phyloP scores from a whole-genome alignment of 805 yeast genomes.

The Clavispora phyllophila region DNA sequence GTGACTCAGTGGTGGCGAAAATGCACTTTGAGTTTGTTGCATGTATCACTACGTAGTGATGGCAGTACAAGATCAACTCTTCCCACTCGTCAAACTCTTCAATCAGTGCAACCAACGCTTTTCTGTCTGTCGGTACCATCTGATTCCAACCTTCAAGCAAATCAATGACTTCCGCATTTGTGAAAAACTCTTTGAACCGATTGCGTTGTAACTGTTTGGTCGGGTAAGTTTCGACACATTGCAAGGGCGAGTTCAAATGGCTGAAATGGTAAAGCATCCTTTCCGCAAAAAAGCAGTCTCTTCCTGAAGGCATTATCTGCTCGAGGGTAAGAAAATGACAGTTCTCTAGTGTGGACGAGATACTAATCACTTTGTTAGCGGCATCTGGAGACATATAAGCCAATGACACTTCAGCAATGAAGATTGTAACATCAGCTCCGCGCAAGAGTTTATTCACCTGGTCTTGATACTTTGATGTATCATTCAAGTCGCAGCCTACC shows the following conservation, averaged over 20 bases:
- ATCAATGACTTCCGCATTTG: constrained; percentile 46
- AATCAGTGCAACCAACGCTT: constrained; percentile 38
- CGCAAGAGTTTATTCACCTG: constrained; percentile 23
- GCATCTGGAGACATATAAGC: constrained; percentile 69
- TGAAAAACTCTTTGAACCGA: constrained; percentile 50
- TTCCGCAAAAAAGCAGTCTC: constrained; percentile 60
- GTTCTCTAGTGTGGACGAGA: constrained; percentile 41
- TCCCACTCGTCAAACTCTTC: constrained; percentile 84
- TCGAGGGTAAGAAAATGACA: constrained; percentile 65
- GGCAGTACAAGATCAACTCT: constrained; percentile 70
- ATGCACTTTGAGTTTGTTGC: constrained; percentile 41
- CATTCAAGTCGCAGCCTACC: constrained; percentile 64
- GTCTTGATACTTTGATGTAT: constrained; percentile 32
- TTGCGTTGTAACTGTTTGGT: constrained; percentile 41
- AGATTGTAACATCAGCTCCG: constrained; percentile 41
- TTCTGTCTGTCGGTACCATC: constrained; percentile 34
- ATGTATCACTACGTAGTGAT: constrained; percentile 67
- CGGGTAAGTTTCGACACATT: constrained; percentile 57
- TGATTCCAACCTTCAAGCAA: constrained; percentile 55
- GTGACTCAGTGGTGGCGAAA: background rate
- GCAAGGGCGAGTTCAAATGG: constrained; percentile 62
- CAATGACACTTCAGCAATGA: constrained; percentile 77
- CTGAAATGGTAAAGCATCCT: constrained; percentile 71
- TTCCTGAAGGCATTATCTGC: constrained; percentile 65
- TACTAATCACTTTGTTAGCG: constrained; percentile 57